Evolutionary conservation across 345 rosid genomes (phyloP).

Genomic region (Ailanthus altissimus): DNA sequence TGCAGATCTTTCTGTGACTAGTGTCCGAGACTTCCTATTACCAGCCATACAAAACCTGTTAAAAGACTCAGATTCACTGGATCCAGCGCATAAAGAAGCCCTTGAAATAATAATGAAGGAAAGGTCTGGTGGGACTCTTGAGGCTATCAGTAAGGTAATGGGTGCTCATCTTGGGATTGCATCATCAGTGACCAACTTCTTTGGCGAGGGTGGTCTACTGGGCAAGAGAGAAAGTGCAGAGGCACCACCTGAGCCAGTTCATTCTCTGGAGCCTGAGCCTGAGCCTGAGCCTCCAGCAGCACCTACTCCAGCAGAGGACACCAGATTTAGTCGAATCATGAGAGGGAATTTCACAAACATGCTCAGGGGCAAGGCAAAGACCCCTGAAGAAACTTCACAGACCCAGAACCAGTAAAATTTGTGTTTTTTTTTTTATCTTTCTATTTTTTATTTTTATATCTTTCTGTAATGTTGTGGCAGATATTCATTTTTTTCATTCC

Average conservation of each 20-base stretch:
- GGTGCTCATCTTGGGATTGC: conserved; percentile 93
- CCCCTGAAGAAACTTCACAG: conserved; percentile 51
- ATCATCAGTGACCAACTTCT: conserved; percentile 84
- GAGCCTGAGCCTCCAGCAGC: conserved; percentile 22
- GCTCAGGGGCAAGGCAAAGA: conserved; percentile 72
- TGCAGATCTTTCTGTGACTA: conserved; percentile 71
- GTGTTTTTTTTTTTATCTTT: background rate
- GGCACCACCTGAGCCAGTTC: conserved; percentile 43
- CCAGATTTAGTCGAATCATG: conserved; percentile 91
- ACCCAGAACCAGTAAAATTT: conserved; percentile 28
- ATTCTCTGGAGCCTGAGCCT: conserved; percentile 37
- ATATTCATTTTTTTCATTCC: conserved; percentile 12
- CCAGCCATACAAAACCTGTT: conserved; percentile 83
- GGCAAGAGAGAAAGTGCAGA: conserved; percentile 71
- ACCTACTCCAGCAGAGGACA: conserved; percentile 57
- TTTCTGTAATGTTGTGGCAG: conserved; percentile 7
- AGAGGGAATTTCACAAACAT: conserved; percentile 85
- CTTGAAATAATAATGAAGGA: conserved; percentile 89
- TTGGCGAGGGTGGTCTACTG: conserved; percentile 78
- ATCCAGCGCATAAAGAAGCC: conserved; percentile 97
- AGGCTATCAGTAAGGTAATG: conserved; percentile 84
- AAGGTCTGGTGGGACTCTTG: conserved; percentile 84
- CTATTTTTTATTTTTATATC: background rate
- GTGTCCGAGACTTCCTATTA: conserved; percentile 73
- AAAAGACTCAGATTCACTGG: conserved; percentile 79